Base-by-base conservation (phyloP, 2,329 filamentous ascomycete species). In the Stachybotrys chlorohalonatus region DNA sequence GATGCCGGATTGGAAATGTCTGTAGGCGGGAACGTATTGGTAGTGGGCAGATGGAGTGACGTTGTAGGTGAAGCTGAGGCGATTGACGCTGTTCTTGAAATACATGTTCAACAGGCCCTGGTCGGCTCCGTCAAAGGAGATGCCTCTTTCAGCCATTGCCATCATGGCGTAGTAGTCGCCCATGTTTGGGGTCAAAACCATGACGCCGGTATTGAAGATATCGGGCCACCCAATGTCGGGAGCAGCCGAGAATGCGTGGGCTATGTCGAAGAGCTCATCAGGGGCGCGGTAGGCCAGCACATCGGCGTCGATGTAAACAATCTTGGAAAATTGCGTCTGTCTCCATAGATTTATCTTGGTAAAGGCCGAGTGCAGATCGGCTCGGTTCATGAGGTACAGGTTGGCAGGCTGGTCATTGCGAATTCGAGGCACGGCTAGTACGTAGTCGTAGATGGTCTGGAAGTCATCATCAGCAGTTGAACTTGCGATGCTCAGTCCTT, bases 181-280 rank as follows among this genome's bases (percentile, higher is more conserved):
- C 80, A 92, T 77, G 71, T 93, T 87, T 39, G 94, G 94, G 15
- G 80, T 86, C 56, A 99, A 73, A 42, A 91, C 90, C 90, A 99
- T 95, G 63, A 99, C 84, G 65, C 94, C 94, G n/a, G 89, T 91
- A 73, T 99, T 99, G 83, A 97, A 97, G 57, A 92, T 82, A 73
- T 99, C 94, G 39, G 94, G 94, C 94, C 94, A 99, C 62, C 94
- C 94, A 64, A 97, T 91, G 70, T 99, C 94, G 36, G 94, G 92
- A 11, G 89, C 91, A 2, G 94, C 84, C 47, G 83, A 80, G 66
- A 86, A 86, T 53, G 77, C 66, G 51, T 82, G 73, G 5, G 74
- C 65, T 30, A 85, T 68, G 55, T 85, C 80, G 66, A 99, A 95
- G 54, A 99, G 84, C 78, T 99, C 94, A 65, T 99, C 93, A 4